Evolutionary conservation across 2,329 filamentous ascomycete genomes (phyloP).

Genomic region (Coleophoma cylindrospora): DNA sequence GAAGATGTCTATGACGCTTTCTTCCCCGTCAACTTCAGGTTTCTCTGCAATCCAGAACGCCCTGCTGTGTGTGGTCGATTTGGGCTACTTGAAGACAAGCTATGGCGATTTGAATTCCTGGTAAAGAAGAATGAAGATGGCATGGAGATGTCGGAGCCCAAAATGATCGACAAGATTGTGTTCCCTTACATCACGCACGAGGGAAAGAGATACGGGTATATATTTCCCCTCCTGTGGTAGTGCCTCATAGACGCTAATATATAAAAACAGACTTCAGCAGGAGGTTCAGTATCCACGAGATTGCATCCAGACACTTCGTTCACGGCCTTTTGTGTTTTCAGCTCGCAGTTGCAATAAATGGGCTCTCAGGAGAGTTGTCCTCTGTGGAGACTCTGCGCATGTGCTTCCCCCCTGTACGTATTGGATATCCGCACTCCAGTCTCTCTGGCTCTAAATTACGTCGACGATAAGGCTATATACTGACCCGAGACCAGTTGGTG

Average conservation of each 20-base stretch:
- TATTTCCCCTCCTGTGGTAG: not conserved
- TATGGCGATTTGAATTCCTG: slow-evolving; percentile 30
- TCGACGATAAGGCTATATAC: no score
- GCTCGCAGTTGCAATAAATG: slow-evolving; percentile 41
- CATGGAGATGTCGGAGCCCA: slow-evolving; percentile 20
- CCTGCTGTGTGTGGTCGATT: slow-evolving; percentile 34
- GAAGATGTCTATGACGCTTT: slow-evolving; percentile 42
- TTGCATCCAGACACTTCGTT: slow-evolving; percentile 40
- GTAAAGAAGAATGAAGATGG: slow-evolving; percentile 26
- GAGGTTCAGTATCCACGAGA: slow-evolving; percentile 35
- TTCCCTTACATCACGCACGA: slow-evolving; percentile 24
- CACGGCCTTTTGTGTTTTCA: slow-evolving; percentile 38
- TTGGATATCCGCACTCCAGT: not conserved
- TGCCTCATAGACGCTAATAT: not conserved
- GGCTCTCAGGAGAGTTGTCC: slow-evolving; percentile 33
- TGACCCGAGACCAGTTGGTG: slow-evolving; percentile 25
- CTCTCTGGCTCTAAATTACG: not conserved
- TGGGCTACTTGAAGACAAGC: slow-evolving; percentile 18
- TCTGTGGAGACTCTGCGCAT: slow-evolving; percentile 45
- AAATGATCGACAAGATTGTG: slow-evolving; percentile 20
- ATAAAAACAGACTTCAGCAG: slow-evolving; percentile 7
- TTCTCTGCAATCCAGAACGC: slow-evolving; percentile 35
- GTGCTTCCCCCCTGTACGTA: slow-evolving; percentile 43
- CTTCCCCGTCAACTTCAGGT: slow-evolving; percentile 38
- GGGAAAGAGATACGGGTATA: slow-evolving; percentile 11